Percentiles rank a stretch among this genome's conserved stretches.
These are phyloP conservation scores for Kalmusia sp. DNA, from an alignment of 2,329 filamentous ascomycete genomes.

Conservation along the genomic window DNA sequence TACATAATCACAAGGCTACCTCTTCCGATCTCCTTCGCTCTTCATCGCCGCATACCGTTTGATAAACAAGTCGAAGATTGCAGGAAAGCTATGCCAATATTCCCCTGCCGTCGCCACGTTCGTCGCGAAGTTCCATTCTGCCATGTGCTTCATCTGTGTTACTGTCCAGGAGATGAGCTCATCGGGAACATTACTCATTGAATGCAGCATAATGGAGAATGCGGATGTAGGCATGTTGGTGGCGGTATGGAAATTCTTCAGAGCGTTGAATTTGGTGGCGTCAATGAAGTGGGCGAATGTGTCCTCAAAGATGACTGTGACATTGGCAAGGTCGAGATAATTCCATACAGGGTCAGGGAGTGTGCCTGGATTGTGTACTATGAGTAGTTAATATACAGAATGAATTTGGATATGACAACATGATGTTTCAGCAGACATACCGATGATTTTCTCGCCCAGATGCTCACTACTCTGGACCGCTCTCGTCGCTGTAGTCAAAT, in stretches of 20 bases:
- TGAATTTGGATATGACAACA: not conserved
- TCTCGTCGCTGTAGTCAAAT: slow-evolving; percentile 17
- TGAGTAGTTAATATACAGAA: not conserved
- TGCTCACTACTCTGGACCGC: slow-evolving; percentile 13
- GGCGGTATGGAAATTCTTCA: slow-evolving; percentile 16
- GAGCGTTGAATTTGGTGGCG: slow-evolving; percentile 20
- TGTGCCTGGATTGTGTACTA: slow-evolving; percentile 25
- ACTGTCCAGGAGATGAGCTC: slow-evolving; percentile 25
- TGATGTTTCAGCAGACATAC: slow-evolving; percentile 10
- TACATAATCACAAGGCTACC: not conserved
- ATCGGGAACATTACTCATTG: slow-evolving; percentile 23
- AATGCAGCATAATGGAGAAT: slow-evolving; percentile 28
- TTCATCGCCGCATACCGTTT: slow-evolving; percentile 12
- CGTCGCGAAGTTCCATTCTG: slow-evolving; percentile 22
- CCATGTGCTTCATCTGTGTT: slow-evolving; percentile 24
- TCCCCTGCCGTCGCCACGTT: slow-evolving; percentile 19
- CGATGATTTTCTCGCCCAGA: slow-evolving; percentile 27
- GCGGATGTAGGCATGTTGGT: slow-evolving; percentile 16
- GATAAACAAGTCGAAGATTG: slow-evolving; percentile 19
- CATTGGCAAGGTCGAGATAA: slow-evolving; percentile 30
- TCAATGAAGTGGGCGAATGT: slow-evolving; percentile 25
- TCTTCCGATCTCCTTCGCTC: not conserved
- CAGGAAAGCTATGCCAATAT: slow-evolving; percentile 31
- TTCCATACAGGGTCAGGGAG: slow-evolving; percentile 26
- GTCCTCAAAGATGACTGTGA: slow-evolving; percentile 33